Percentiles rank a stretch among this genome's conserved stretches.
phyloP scores from a whole-genome alignment of 2,329 filamentous ascomycete species.

The Ascomycota sp. region DNA sequence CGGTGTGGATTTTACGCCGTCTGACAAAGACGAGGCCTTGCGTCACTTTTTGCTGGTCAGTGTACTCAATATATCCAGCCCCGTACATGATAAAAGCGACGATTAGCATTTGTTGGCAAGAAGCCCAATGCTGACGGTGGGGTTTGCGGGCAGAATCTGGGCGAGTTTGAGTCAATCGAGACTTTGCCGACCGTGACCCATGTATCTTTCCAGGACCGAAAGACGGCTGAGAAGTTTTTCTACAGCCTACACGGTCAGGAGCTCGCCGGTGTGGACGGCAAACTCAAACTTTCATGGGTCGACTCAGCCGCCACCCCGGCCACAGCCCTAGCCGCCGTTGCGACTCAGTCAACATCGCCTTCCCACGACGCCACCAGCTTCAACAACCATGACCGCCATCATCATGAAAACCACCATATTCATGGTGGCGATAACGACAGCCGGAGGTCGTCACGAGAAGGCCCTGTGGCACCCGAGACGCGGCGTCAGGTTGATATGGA shows the following conservation, averaged over 20 bases:
- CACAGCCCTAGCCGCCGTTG: slow-evolving; percentile 1
- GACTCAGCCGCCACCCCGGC: too few relatives aligned
- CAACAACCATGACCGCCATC: slow-evolving; percentile 5
- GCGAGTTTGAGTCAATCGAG: slow-evolving; percentile 40
- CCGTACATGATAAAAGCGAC: background rate
- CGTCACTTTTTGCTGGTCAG: slow-evolving; percentile 51
- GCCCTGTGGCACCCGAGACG: too few relatives aligned
- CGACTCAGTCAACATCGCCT: background rate
- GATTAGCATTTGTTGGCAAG: background rate
- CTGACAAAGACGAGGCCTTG: slow-evolving; percentile 46
- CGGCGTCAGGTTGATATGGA: slow-evolving; percentile 24
- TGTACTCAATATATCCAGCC: slow-evolving; percentile 1
- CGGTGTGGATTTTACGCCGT: slow-evolving; percentile 40
- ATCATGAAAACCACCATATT: too few relatives aligned
- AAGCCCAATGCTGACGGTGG: background rate
- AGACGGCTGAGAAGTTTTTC: slow-evolving; percentile 51
- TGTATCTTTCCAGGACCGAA: slow-evolving; percentile 45
- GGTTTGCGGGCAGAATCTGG: slow-evolving; percentile 26
- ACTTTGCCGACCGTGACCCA: slow-evolving; percentile 24
- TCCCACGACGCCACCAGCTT: slow-evolving; percentile 8
- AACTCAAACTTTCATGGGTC: slow-evolving; percentile 46
- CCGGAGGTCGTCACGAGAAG: too few relatives aligned
- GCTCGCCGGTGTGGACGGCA: slow-evolving; percentile 40
- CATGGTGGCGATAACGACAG: too few relatives aligned
- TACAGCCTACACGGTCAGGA: slow-evolving; percentile 32